Conservation (phyloP, 176 grass and related monocot genomes). For the Coix lacrymajobi region DNA sequence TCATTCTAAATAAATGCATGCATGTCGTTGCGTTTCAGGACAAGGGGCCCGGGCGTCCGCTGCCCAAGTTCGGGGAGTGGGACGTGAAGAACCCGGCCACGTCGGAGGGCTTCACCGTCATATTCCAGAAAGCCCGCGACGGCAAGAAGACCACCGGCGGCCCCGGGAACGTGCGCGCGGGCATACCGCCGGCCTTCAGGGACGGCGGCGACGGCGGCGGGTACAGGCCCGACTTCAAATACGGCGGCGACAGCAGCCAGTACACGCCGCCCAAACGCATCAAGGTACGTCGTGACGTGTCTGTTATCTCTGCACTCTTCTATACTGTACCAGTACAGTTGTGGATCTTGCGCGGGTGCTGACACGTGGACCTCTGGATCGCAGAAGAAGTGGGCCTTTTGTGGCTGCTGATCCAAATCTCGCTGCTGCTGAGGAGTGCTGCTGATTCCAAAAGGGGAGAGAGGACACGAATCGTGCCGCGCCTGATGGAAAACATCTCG, state of each 20-base stretch:
- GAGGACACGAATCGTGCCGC: neutral
- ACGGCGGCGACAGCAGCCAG: neutral
- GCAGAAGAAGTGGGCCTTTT: slow-evolving; percentile 41
- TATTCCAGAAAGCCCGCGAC: slow-evolving; percentile 64
- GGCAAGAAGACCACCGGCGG: slow-evolving; percentile 53
- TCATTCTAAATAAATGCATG: too few species aligned
- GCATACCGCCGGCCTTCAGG: slow-evolving; percentile 32
- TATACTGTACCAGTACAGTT: too few species aligned
- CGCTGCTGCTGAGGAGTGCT: neutral
- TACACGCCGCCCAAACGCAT: slow-evolving; percentile 21
- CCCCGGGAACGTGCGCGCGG: neutral
- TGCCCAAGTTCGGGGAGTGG: slow-evolving; percentile 74
- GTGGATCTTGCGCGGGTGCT: neutral
- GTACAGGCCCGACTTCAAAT: slow-evolving; percentile 10
- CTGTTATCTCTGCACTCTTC: neutral
- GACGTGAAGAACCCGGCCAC: slow-evolving; percentile 63
- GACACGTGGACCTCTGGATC: neutral
- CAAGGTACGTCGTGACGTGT: slow-evolving; percentile 13
- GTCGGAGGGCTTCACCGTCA: slow-evolving; percentile 65
- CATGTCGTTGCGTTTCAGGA: slow-evolving; percentile 12
- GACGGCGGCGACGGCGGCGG: neutral
- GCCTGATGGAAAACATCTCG: neutral
- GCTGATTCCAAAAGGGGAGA: neutral
- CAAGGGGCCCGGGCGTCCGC: slow-evolving; percentile 23
- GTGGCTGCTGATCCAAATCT: slow-evolving; percentile 15